phyloP scores from a whole-genome alignment of 768 basidiomycete species.

The Collybia nuda region DNA sequence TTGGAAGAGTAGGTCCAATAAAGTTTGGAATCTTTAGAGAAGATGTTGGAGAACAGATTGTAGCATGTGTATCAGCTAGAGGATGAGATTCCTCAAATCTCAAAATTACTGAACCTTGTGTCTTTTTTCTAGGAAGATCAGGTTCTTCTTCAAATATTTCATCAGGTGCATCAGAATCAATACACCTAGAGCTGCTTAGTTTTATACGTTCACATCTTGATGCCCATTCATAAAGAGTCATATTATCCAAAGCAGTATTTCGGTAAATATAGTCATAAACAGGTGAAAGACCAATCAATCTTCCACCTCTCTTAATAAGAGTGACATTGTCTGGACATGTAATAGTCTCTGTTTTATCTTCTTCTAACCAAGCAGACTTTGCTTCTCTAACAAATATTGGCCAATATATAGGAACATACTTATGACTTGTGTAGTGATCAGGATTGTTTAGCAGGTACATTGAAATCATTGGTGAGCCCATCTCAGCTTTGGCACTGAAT shows the following conservation, averaged over 20 bases:
- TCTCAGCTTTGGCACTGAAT: constrained; percentile 32
- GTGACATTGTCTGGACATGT: constrained; percentile 14
- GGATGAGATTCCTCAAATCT: constrained; percentile 19
- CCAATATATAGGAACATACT: constrained; percentile 33
- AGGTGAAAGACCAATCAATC: constrained; percentile 20
- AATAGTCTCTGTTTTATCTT: constrained; percentile 7
- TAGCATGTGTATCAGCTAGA: constrained; percentile 18
- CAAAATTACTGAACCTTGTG: background rate
- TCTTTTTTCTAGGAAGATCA: constrained; percentile 3
- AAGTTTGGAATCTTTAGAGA: constrained; percentile 23
- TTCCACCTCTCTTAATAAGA: constrained; percentile 14
- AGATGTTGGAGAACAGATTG: background rate
- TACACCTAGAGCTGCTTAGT: background rate
- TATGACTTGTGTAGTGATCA: constrained; percentile 38
- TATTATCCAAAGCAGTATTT: constrained; percentile 11
- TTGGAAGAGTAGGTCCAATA: constrained; percentile 22
- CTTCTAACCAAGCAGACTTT: constrained; percentile 8
- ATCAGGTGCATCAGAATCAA: background rate
- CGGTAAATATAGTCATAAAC: constrained; percentile 33
- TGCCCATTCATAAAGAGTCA: constrained; percentile 27
- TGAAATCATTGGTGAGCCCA: constrained; percentile 34
- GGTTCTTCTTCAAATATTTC: background rate
- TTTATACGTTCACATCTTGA: constrained; percentile 11
- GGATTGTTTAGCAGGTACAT: constrained; percentile 32
- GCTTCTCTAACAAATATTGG: constrained; percentile 25